Percentiles rank a stretch among this genome's conserved stretches.
Conservation (phyloP, 192 early-diverging fungal species). For the Blastocladiella britannica region DNA sequence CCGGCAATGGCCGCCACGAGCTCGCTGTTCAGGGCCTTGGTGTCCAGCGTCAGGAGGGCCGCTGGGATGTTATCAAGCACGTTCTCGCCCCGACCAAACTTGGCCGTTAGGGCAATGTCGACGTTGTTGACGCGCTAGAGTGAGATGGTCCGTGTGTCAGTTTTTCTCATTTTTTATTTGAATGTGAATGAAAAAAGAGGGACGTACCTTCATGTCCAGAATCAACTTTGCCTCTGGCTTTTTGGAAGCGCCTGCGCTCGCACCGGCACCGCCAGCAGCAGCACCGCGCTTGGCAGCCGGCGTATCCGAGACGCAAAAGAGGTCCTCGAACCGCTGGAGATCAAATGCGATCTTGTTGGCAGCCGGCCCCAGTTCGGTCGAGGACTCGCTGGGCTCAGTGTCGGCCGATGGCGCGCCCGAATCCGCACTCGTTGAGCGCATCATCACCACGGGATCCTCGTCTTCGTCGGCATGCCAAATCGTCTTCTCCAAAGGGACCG, state of each 20-base stretch:
- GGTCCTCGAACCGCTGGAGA: slow-evolving; percentile 8
- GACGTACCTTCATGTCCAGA: slow-evolving; percentile 8
- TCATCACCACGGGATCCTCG: no score
- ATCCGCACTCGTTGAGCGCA: no score
- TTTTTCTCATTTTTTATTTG: no score
- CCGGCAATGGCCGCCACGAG: background rate
- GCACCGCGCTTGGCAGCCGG: no score
- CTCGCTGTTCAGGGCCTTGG: background rate
- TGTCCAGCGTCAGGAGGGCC: background rate
- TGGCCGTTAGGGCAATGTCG: background rate
- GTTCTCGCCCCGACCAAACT: background rate
- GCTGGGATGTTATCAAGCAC: background rate
- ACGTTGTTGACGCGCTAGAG: slow-evolving; percentile 1
- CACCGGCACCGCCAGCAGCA: no score
- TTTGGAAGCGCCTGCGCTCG: no score
- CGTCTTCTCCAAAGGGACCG: slow-evolving; percentile 3
- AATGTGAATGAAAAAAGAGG: no score
- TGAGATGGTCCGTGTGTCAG: no score
- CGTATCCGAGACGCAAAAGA: slow-evolving; percentile 1
- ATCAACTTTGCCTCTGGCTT: slow-evolving; percentile 13
- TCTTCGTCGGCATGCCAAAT: slow-evolving; percentile 2
- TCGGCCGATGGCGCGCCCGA: no score
- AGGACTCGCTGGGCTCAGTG: no score
- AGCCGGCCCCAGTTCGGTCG: no score
- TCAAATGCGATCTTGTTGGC: slow-evolving; percentile 5